Conservation (phyloP, 1,284 basidiomycete species). For the Stereum hirsutum region DNA sequence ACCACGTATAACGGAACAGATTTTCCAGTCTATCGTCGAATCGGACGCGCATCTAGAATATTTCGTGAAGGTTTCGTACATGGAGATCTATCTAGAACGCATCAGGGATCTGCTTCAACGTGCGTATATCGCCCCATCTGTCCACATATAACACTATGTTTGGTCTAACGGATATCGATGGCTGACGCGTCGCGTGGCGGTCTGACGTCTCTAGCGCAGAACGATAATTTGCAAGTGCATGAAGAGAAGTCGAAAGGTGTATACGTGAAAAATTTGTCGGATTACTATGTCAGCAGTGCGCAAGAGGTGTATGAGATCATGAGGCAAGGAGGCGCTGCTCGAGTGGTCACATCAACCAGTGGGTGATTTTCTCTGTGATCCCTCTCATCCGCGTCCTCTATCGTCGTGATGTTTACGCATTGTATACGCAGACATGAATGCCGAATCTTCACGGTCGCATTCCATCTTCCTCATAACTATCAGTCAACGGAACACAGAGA, state of each 20-base stretch:
- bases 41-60: slow-evolving; percentile 96
- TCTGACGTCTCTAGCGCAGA: slow-evolving; percentile 61
- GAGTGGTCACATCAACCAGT: slow-evolving; percentile 96
- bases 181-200: neutral
- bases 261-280: slow-evolving; percentile 96
- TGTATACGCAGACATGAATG: slow-evolving; percentile 89
- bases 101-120: slow-evolving; percentile 95
- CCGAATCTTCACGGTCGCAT: slow-evolving; percentile 97
- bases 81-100: slow-evolving; percentile 99
- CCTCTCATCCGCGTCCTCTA: neutral
- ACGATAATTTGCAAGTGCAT: slow-evolving; percentile 97
- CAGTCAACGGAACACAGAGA: slow-evolving; percentile 93
- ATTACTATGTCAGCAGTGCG: slow-evolving; percentile 96
- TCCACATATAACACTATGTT: too few relatives aligned
- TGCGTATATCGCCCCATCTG: too few relatives aligned
- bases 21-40: slow-evolving; percentile 95
- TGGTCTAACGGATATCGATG: neutral
- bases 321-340: slow-evolving; percentile 87
- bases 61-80: slow-evolving; percentile 98
- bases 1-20: slow-evolving; percentile 97
- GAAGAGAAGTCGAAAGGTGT: slow-evolving; percentile 98
- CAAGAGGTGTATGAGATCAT: slow-evolving; percentile 99
- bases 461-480: slow-evolving; percentile 99
- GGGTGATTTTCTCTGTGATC: slow-evolving; percentile 23
- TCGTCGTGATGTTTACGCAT: slow-evolving; percentile 1